A percentile compares a stretch with the other conserved stretches of the same genome.
Evolutionary conservation across 176 grass and related monocot genomes (phyloP).

Genomic region (Urochloa ruziziensis): DNA sequence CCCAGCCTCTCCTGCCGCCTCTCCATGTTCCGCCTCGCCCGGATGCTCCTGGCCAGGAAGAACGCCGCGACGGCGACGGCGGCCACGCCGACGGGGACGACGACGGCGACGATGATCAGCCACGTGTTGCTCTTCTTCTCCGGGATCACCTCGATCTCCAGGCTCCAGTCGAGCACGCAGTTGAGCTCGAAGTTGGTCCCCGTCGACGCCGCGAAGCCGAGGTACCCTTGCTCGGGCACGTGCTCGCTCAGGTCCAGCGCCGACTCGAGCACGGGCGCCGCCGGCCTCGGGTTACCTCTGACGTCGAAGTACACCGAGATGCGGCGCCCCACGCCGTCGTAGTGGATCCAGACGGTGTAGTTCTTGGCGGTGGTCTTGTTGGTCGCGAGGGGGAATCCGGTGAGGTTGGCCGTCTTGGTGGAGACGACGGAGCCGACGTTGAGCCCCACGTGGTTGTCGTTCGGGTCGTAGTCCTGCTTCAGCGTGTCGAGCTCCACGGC

Average conservation of each 20-base stretch:
- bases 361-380: neutral
- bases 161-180: slow-evolving; percentile 59
- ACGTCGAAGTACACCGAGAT: slow-evolving; percentile 34
- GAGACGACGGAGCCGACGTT: slow-evolving; percentile 58
- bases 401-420: slow-evolving; percentile 20
- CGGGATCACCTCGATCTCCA: slow-evolving; percentile 42
- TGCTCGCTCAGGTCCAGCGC: slow-evolving; percentile 49
- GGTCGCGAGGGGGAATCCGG: slow-evolving; percentile 36
- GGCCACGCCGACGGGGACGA: neutral
- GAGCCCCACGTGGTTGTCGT: slow-evolving; percentile 69
- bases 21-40: neutral
- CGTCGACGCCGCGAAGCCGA: slow-evolving; percentile 65
- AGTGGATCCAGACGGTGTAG: slow-evolving; percentile 62
- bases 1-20: slow-evolving; percentile 20
- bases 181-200: slow-evolving; percentile 57
- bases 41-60: neutral
- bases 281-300: neutral
- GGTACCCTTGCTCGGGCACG: slow-evolving; percentile 30
- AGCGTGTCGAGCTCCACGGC: slow-evolving; percentile 65
- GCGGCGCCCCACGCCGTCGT: slow-evolving; percentile 35
- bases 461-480: slow-evolving; percentile 40
- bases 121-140: neutral
- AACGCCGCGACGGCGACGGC: neutral
- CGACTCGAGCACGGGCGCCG: neutral
- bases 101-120: neutral